A percentile compares a stretch with the other conserved stretches of the same genome.
phyloP scores from a whole-genome alignment of 1,284 basidiomycete species.

The Sutorius eximius region DNA sequence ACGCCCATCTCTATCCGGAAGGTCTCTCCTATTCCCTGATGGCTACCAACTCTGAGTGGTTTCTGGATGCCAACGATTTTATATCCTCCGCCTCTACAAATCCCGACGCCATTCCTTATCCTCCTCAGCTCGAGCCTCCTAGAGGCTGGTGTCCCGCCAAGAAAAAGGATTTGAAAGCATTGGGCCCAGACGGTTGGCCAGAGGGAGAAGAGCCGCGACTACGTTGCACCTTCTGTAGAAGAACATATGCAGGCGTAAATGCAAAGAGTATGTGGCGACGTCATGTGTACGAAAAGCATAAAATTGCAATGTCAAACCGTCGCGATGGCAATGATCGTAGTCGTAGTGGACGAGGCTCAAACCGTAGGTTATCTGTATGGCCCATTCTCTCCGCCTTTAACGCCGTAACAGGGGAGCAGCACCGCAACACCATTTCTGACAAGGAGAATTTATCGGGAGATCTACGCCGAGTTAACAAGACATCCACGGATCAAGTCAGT shows the following conservation, averaged over 20 bases:
- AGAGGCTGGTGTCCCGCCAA: conserved; percentile 78
- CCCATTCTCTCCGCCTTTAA: conserved; percentile 5
- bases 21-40: conserved; percentile 68
- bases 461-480: conserved; percentile 29
- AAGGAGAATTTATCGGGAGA: conserved; percentile 37
- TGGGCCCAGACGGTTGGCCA: conserved; percentile 65
- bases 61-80: conserved; percentile 68
- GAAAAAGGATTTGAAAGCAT: conserved; percentile 69
- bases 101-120: conserved; percentile 59
- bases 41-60: conserved; percentile 74
- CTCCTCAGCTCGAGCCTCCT: conserved; percentile 71
- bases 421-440: conserved; percentile 31
- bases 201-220: conserved; percentile 74
- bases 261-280: conserved; percentile 86
- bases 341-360: conserved; percentile 55
- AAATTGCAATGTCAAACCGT: conserved; percentile 81
- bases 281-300: conserved; percentile 83
- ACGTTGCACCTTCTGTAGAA: conserved; percentile 77
- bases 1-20: conserved; percentile 57
- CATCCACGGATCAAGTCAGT: conserved; percentile 17
- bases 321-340: conserved; percentile 64
- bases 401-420: conserved; percentile 34
- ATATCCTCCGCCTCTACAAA: conserved; percentile 48
- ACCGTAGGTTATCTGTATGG: conserved; percentile 46
- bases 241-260: conserved; percentile 78